Evolutionary conservation across 192 early-diverging fungal genomes (phyloP), one percentile per base, ranked within the genome.

Genomic region (Coemansia sp.): DNA sequence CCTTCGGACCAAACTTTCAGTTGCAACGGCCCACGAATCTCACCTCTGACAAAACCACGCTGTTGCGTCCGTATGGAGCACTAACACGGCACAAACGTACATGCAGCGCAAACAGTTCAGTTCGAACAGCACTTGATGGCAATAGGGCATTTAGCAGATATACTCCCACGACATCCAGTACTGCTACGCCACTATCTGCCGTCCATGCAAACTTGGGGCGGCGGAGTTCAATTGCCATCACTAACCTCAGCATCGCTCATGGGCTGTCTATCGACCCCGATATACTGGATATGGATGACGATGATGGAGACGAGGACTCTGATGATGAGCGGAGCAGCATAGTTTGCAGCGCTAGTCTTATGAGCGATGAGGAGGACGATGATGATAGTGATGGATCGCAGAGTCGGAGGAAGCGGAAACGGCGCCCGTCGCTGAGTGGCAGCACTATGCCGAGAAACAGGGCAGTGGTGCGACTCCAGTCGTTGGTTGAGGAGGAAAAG

Each of bases 401-500:
- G 29, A 13, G 29, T 2, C 52, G 7, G 34, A 20, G 24, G 53
- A 57, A 24, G 31, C 31, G 57, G 62, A 50, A 58, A 66, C 66
- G 70, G 44, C 41, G 71, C 12, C 68, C 60, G 72, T 80, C 72
- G 60, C 18, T 53, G 63, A 50, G 49, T 20, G 64, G 27, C 29
- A 43, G 64, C 47, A 71, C 64, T 9, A 69, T 72, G 33, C 76
- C 73, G 60, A 72, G 81, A 13, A 83, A 83, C 73, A 83, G 78
- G 76, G 81, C 81, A 15, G 74, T 83, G 40, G 66, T 74, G 73
- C 64, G 81, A 67, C 67, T 83, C 46, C 62, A 69, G 63, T 78
- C 76, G 41, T 60, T 83, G 55, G 81, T 83, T 0, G 81, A 83
- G 46, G 81, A 75, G 64, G 81, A 83, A 62, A 65, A 43, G 41